Conservation (phyloP, 2,329 filamentous ascomycete genomes). For the Pseudogymnoascus sp. region DNA sequence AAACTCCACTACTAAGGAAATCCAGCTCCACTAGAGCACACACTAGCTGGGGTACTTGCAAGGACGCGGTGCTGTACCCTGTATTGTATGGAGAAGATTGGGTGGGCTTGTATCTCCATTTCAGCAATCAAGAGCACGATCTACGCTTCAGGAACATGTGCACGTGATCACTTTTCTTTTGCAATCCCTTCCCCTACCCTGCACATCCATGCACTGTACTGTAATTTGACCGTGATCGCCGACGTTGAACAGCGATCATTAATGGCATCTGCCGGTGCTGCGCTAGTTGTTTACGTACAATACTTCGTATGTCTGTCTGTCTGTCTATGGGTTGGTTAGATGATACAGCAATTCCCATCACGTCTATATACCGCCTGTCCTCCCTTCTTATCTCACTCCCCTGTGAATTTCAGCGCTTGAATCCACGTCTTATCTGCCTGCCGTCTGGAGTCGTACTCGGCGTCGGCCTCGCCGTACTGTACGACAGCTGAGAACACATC, state of each 20-base stretch:
- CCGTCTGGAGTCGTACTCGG: background rate
- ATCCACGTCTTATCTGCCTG: background rate
- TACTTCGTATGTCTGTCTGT: background rate
- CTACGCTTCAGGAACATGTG: background rate
- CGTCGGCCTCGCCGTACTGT: background rate
- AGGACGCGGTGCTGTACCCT: background rate
- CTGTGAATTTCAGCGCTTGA: background rate
- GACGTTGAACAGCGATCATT: background rate
- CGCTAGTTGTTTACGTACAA: background rate
- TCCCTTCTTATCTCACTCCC: background rate
- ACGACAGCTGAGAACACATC: background rate
- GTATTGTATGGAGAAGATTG: background rate
- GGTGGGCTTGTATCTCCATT: background rate
- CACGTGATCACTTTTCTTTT: background rate
- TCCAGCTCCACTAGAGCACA: too few relatives aligned
- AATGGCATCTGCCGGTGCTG: background rate
- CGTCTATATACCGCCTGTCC: background rate
- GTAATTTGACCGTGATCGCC: background rate
- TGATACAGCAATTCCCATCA: background rate
- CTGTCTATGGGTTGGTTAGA: background rate
- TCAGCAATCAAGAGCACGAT: background rate
- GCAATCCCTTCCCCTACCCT: background rate
- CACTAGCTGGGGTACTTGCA: background rate
- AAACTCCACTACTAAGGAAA: background rate
- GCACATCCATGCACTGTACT: background rate